Evolutionary conservation across 2,329 filamentous ascomycete genomes (phyloP).

Genomic region (Parasarocladium wereldwijsianum): DNA sequence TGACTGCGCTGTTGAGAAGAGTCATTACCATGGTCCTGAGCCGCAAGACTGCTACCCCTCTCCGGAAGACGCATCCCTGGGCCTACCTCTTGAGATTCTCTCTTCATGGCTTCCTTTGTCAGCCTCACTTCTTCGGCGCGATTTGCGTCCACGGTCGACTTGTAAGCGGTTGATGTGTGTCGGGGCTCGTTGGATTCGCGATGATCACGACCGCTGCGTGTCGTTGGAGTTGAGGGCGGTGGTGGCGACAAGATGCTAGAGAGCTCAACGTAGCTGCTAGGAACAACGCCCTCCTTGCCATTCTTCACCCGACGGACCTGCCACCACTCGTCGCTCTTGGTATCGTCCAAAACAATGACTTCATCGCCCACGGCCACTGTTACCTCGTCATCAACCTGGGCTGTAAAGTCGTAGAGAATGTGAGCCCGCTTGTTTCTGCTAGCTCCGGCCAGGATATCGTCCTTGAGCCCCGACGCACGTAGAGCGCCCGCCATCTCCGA

Average conservation of each 20-base stretch:
- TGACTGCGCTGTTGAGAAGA: constrained; percentile 54
- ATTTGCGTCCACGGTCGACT: constrained; percentile 63
- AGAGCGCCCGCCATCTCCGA: constrained; percentile 81
- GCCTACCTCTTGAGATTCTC: constrained; percentile 53
- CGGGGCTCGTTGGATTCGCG: constrained; percentile 33
- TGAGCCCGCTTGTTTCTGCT: constrained; percentile 63
- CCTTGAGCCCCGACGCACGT: constrained; percentile 67
- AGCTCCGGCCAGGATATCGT: constrained; percentile 70
- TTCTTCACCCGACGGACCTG: constrained; percentile 83
- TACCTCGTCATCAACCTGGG: constrained; percentile 91
- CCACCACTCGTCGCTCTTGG: constrained; percentile 97
- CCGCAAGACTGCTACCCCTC: constrained; percentile 64
- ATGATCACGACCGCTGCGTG: too few species aligned
- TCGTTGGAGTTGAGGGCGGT: constrained; percentile 20
- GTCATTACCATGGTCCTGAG: constrained; percentile 51
- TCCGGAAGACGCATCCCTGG: constrained; percentile 61
- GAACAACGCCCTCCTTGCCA: constrained; percentile 88
- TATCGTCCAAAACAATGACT: constrained; percentile 77
- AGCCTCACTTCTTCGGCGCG: constrained; percentile 68
- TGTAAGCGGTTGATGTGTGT: too few species aligned
- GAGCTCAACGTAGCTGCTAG: constrained; percentile 89
- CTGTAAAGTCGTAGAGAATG: constrained; percentile 90
- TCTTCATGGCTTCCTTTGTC: constrained; percentile 60
- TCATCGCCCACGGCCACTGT: constrained; percentile 84
- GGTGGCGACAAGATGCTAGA: constrained; percentile 49